Percentiles rank a stretch among this genome's conserved stretches.
Conservation (phyloP, 176 grass and related monocot genomes). For the Neostapfia colusana region DNA sequence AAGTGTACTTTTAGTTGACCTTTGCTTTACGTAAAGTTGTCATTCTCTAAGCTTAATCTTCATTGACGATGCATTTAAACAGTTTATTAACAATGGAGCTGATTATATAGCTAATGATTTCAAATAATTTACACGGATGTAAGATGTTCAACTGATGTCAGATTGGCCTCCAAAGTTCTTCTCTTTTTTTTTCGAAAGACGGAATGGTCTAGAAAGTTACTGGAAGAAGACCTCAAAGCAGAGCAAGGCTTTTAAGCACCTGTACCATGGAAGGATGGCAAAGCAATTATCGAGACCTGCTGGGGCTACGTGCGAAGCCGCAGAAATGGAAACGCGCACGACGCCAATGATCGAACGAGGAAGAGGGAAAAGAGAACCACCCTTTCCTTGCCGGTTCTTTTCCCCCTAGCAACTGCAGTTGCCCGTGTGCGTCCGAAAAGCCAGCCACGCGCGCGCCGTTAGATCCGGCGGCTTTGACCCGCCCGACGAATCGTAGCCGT, state of each 20-base stretch:
- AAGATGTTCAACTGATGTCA: background rate
- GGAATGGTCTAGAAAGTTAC: too few relatives aligned
- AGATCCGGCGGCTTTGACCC: background rate
- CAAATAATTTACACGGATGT: background rate
- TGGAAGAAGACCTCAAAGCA: background rate
- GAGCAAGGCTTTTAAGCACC: background rate
- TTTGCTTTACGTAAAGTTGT: background rate
- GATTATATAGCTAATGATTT: background rate
- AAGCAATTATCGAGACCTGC: background rate
- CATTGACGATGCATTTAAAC: background rate
- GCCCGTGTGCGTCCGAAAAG: background rate
- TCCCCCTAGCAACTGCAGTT: background rate
- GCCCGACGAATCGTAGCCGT: background rate
- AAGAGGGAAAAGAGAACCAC: background rate
- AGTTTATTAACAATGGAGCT: background rate
- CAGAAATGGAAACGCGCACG: background rate
- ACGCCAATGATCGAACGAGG: background rate
- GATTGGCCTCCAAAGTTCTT: background rate
- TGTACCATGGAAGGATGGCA: background rate
- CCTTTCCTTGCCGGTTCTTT: background rate
- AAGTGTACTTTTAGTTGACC: background rate
- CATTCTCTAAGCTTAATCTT: background rate
- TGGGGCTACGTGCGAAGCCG: background rate
- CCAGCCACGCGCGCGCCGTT: background rate
- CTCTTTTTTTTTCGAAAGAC: too few relatives aligned